Evolutionary conservation across 2,329 filamentous ascomycete genomes (phyloP).

Genomic region (Plectosphaerella plurivora): DNA sequence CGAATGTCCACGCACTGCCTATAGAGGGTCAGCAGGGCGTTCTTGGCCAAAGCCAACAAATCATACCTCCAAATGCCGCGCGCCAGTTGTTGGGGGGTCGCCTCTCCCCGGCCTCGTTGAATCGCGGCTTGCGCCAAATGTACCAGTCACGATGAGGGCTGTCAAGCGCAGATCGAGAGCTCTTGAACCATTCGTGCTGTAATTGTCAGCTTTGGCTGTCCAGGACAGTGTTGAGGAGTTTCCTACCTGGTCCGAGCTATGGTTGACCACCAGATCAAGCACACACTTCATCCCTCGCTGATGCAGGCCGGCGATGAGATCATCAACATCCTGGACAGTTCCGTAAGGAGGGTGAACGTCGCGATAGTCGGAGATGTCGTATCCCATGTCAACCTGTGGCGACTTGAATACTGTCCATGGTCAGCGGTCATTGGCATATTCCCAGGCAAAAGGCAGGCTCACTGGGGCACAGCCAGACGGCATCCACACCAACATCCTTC

Average conservation of each 20-base stretch:
- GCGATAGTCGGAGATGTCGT: slow-evolving; percentile 58
- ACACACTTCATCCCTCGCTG: slow-evolving; percentile 19
- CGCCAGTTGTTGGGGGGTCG: slow-evolving; percentile 68
- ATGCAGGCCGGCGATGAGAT: slow-evolving; percentile 55
- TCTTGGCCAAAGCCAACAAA: too few species aligned
- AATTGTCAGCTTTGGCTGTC: not conserved
- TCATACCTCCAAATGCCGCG: slow-evolving; percentile 44
- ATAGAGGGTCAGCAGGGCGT: not conserved
- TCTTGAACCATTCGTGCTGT: slow-evolving; percentile 64
- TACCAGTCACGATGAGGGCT: slow-evolving; percentile 63
- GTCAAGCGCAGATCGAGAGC: slow-evolving; percentile 54
- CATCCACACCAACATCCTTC: slow-evolving; percentile 14
- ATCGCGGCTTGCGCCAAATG: slow-evolving; percentile 42
- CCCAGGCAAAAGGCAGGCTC: slow-evolving; percentile 19
- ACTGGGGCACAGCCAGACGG: slow-evolving; percentile 19
- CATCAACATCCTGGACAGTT: slow-evolving; percentile 59
- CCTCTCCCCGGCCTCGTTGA: slow-evolving; percentile 47
- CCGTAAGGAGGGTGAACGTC: slow-evolving; percentile 47
- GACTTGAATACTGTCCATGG: slow-evolving; percentile 17
- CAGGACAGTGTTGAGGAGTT: not conserved
- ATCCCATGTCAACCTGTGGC: slow-evolving; percentile 60
- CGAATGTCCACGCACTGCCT: slow-evolving; percentile 57
- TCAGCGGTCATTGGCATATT: not conserved
- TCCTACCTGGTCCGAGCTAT: slow-evolving; percentile 21
- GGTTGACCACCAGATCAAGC: slow-evolving; percentile 25